These are phyloP conservation scores for Lepiota subincarnata DNA, from an alignment of 768 basidiomycete genomes.

Conservation along the genomic window DNA sequence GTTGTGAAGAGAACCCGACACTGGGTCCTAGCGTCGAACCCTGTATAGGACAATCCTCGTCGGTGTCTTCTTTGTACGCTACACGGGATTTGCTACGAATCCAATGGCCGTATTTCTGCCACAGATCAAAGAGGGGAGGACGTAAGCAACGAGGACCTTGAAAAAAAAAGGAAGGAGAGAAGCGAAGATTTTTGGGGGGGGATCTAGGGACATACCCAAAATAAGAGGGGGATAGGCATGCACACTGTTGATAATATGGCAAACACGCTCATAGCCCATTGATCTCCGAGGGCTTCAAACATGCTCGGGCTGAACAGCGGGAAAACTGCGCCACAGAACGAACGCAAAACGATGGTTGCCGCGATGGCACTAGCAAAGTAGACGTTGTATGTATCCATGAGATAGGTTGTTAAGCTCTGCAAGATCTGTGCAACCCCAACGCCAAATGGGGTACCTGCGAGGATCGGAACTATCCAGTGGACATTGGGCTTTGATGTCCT, in stretches of 20 bases:
- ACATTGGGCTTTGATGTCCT: constrained; percentile 50
- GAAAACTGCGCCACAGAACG: constrained; percentile 57
- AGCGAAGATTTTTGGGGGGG: neutral
- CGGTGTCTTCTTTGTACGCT: constrained; percentile 39
- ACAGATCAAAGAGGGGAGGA: constrained; percentile 3
- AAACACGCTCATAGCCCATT: constrained; percentile 54
- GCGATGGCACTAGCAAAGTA: constrained; percentile 68
- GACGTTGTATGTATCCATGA: constrained; percentile 67
- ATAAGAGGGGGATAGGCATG: constrained; percentile 52
- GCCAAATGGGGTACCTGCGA: constrained; percentile 67
- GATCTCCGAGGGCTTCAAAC: constrained; percentile 49
- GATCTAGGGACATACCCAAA: constrained; percentile 41
- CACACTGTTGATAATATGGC: constrained; percentile 46
- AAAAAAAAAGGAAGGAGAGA: neutral
- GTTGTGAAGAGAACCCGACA: constrained; percentile 18
- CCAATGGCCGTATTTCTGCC: constrained; percentile 47
- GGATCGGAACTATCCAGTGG: constrained; percentile 66
- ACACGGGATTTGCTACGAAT: constrained; percentile 42
- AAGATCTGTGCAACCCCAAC: constrained; percentile 59
- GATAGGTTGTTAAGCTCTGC: constrained; percentile 61
- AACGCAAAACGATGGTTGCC: constrained; percentile 64
- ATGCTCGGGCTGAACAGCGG: constrained; percentile 53
- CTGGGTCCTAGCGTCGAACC: constrained; percentile 2
- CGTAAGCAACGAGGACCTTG: neutral
- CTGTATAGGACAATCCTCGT: constrained; percentile 8